A percentile compares a stretch with the other conserved stretches of the same genome.
These are phyloP conservation scores for Blastobotrys mokoenaii DNA, from an alignment of 805 yeast species.

Conservation along the genomic window DNA sequence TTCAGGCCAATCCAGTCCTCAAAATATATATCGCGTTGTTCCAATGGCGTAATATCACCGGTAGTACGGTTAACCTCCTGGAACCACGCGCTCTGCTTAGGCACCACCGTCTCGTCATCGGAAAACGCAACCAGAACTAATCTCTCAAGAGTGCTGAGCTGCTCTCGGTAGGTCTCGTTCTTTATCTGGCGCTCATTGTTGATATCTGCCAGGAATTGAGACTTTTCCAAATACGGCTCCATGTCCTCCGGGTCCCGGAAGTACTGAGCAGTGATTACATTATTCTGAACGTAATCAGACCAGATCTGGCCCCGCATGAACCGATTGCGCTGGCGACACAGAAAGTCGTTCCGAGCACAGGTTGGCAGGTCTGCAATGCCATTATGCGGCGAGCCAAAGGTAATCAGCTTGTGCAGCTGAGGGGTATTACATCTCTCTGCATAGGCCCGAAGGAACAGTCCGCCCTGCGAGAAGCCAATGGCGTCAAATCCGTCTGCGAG, in stretches of 20 bases:
- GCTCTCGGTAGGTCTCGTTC: conserved; percentile 35
- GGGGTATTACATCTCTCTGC: conserved; percentile 47
- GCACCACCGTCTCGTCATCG: conserved; percentile 61
- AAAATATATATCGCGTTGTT: conserved; percentile 41
- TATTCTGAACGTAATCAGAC: conserved; percentile 45
- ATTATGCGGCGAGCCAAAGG: conserved; percentile 78
- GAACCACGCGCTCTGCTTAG: conserved; percentile 62
- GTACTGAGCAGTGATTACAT: conserved; percentile 65
- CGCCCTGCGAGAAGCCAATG: conserved; percentile 79
- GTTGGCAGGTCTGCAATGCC: conserved; percentile 62
- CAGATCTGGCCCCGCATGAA: conserved; percentile 54
- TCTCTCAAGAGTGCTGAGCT: conserved; percentile 38
- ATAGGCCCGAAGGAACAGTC: conserved; percentile 63
- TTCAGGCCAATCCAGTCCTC: conserved; percentile 55
- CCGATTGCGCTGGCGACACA: conserved; percentile 48
- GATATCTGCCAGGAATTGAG: conserved; percentile 52
- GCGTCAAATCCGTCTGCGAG: conserved; percentile 55
- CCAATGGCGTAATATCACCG: conserved; percentile 38
- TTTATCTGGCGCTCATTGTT: conserved; percentile 49
- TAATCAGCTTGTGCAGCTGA: conserved; percentile 44
- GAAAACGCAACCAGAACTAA: conserved; percentile 53
- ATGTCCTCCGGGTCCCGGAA: conserved; percentile 54
- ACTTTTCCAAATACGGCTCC: conserved; percentile 46
- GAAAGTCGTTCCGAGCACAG: conserved; percentile 48
- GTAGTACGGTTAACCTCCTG: conserved; percentile 41